Evolutionary conservation across 2,329 filamentous ascomycete species (phyloP), one percentile per base, ranked within the genome.

Genomic region (Stagonosporopsis chrysanthemi): DNA sequence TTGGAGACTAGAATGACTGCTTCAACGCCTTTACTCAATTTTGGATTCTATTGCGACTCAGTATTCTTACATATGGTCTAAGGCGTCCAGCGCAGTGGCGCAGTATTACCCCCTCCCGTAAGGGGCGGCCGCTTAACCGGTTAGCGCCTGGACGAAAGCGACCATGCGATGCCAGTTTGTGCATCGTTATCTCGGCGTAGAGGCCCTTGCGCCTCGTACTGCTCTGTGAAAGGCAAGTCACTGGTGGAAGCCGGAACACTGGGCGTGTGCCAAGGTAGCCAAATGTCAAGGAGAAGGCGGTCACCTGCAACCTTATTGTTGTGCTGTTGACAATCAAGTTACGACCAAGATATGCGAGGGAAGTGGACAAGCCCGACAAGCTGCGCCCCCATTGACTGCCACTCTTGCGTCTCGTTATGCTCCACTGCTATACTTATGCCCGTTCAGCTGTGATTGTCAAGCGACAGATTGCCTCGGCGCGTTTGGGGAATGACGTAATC

Each of bases 81-180:
- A 56, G 52, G 46, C 52, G 26, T 56, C 46, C 52, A 46, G 19
- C 36, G 8, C 23, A 36, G 36, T 28, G 52, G 52, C 52, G 52
- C 52, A 56, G 46, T 42, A 23, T 29, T 17, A 9, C 17, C 17
- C 15, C 40, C 12, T 49, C 24, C 29, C 33, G 31, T 3, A 8
- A 38, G 17, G 6, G 36, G 29, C 15, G 23, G 40, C 28, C 45
- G 41, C 19, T 22, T 36, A 36, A 36, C 41, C 28, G 46, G 46
- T 41, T 56, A 56, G 52, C 33, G 52, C 19, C 4, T 38, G 8
- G 35, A 36, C 17, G n/a, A 12, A 41, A 36, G n/a, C 46, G 46
- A 22, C 23, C 35, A 41, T 23, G 23, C 33, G 26, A 33, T 40
- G 33, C 45, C 35, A 26, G 8, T 36, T 41, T 12, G n/a, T 41